Evolutionary conservation across 108 stramenopile genomes (phyloP).

Genomic region (Stephanodiscus triporus): DNA sequence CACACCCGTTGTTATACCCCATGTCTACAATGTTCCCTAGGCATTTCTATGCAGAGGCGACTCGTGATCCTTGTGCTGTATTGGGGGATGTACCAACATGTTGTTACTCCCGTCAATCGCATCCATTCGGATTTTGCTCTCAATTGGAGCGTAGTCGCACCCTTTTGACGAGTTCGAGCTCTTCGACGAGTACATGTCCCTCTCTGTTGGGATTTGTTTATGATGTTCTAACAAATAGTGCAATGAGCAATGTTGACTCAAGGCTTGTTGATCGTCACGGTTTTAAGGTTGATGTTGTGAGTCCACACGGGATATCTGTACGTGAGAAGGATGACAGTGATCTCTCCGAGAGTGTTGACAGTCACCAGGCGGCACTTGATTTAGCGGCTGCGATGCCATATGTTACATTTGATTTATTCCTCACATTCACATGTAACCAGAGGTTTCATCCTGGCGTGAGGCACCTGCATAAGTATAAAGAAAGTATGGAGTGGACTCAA

Average conservation of each 20-base stretch:
- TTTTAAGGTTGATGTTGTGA: background rate
- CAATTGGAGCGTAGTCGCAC: background rate
- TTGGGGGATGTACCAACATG: slow-evolving; percentile 11
- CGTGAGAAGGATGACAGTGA: background rate
- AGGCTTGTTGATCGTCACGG: background rate
- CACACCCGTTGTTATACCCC: no score
- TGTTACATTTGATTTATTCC: slow-evolving; percentile 15
- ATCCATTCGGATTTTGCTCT: slow-evolving; percentile 12
- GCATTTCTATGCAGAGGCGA: slow-evolving; percentile 11
- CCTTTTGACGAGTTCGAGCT: background rate
- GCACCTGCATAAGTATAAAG: slow-evolving; percentile 5
- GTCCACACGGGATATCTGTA: background rate
- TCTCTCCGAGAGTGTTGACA: slow-evolving; percentile 9
- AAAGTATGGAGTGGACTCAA: slow-evolving; percentile 11
- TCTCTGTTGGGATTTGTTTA: background rate
- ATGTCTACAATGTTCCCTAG: slow-evolving; percentile 5
- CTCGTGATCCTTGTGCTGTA: slow-evolving; percentile 15
- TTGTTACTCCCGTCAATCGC: slow-evolving; percentile 1
- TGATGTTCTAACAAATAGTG: background rate
- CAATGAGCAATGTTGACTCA: background rate
- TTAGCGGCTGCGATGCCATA: slow-evolving; percentile 12
- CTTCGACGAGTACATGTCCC: background rate
- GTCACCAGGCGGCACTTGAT: slow-evolving; percentile 9
- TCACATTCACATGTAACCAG: slow-evolving; percentile 21
- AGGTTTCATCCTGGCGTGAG: slow-evolving; percentile 7